Evolutionary conservation across 1,139 yeast genomes (phyloP).

Genomic region (Pneumocystis canis): DNA sequence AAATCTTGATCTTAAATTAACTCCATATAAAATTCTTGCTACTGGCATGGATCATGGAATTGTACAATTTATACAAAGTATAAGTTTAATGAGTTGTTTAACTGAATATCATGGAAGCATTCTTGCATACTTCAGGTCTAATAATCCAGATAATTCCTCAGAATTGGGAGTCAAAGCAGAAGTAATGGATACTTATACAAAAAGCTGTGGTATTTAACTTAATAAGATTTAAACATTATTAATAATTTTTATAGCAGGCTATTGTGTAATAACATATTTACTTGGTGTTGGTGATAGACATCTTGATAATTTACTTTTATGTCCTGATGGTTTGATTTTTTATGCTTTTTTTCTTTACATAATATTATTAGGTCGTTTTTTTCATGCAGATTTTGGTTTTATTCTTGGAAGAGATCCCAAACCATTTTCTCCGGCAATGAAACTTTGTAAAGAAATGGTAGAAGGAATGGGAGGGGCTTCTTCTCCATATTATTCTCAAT

Average conservation of each 20-base stretch:
- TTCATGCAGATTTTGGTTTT: conserved; percentile 89
- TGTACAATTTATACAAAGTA: conserved; percentile 83
- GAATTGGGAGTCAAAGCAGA: conserved; percentile 60
- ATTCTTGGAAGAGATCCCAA: conserved; percentile 93
- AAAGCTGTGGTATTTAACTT: conserved; percentile 41
- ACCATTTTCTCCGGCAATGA: conserved; percentile 97
- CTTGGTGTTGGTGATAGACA: conserved; percentile 97
- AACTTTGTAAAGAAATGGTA: conserved; percentile 86
- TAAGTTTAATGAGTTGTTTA: conserved; percentile 70
- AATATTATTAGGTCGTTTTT: conserved; percentile 64
- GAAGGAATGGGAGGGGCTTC: conserved; percentile 95
- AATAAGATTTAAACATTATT: not conserved
- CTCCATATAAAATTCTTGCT: conserved; percentile 82
- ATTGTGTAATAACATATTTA: conserved; percentile 88
- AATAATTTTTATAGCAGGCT: conserved; percentile 45
- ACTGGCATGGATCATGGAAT: conserved; percentile 86
- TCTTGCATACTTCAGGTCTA: conserved; percentile 48
- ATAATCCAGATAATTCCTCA: conserved; percentile 38
- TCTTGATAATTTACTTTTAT: conserved; percentile 65
- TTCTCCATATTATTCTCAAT: conserved; percentile 70
- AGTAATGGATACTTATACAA: conserved; percentile 85
- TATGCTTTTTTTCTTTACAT: conserved; percentile 95
- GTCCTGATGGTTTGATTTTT: conserved; percentile 40
- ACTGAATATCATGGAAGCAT: conserved; percentile 54
- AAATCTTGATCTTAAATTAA: conserved; percentile 70